Conservation (phyloP, 1,139 yeast species). For the Geotrichum aggregatum region DNA sequence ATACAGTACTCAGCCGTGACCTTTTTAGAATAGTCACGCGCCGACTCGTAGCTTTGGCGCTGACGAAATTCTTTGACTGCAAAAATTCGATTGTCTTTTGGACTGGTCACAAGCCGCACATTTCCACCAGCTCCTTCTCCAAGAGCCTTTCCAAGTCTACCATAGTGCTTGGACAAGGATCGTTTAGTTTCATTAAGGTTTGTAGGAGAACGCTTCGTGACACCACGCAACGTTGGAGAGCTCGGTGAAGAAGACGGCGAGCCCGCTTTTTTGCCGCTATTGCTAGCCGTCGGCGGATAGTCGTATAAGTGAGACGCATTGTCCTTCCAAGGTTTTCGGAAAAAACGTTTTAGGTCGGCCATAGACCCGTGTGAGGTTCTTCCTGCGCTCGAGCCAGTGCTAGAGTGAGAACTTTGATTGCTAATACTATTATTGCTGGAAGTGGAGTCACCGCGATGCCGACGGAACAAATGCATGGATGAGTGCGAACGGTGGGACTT, state of each 20-base stretch:
- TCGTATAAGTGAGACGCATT: slow-evolving; percentile 15
- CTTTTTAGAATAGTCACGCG: slow-evolving; percentile 87
- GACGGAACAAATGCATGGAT: slow-evolving; percentile 29
- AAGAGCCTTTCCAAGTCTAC: slow-evolving; percentile 79
- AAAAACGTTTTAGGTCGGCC: slow-evolving; percentile 35
- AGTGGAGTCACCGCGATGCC: slow-evolving; percentile 29
- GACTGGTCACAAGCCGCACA: slow-evolving; percentile 77
- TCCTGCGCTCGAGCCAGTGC: slow-evolving; percentile 1
- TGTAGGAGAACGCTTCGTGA: slow-evolving; percentile 2
- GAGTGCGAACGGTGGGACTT: slow-evolving; percentile 25
- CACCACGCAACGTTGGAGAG: slow-evolving; percentile 5
- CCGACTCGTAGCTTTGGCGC: slow-evolving; percentile 73
- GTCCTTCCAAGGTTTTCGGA: slow-evolving; percentile 34
- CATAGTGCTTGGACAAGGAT: slow-evolving; percentile 76
- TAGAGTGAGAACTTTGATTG: not conserved
- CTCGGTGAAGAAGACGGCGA: slow-evolving; percentile 15
- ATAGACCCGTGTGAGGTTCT: slow-evolving; percentile 24
- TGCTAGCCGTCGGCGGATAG: slow-evolving; percentile 4
- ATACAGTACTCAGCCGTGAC: slow-evolving; percentile 97
- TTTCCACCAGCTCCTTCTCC: slow-evolving; percentile 99
- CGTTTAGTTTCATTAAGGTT: slow-evolving; percentile 23
- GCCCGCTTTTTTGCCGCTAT: not conserved
- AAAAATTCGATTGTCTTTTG: slow-evolving; percentile 76
- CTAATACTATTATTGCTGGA: slow-evolving; percentile 3
- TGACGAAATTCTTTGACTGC: slow-evolving; percentile 97